Evolutionary conservation across 441 rosid genomes (phyloP).

Genomic region (Eutrema salsugineum): DNA sequence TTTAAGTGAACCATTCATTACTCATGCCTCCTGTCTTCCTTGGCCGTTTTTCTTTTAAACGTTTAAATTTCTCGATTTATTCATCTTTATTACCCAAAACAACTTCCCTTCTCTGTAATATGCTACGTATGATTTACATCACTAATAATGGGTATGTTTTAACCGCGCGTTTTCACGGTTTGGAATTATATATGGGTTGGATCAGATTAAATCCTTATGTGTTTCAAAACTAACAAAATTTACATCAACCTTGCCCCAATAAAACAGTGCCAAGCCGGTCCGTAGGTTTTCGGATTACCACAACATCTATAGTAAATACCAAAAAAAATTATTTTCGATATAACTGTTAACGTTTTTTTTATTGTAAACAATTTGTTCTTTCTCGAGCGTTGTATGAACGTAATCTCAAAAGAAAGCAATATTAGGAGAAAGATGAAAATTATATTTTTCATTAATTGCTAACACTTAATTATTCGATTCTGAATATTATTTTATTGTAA

Average conservation of each 20-base stretch:
- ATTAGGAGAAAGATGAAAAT: too few relatives aligned
- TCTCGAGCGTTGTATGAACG: too few relatives aligned
- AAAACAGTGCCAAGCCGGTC: background rate
- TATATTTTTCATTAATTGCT: too few relatives aligned
- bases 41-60: background rate
- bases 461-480: background rate
- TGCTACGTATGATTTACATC: slow-evolving; percentile 25
- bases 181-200: background rate
- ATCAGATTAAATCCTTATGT: background rate
- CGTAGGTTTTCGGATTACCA: background rate
- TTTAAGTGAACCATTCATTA: slow-evolving; percentile 32
- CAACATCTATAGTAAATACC: background rate
- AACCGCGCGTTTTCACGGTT: background rate
- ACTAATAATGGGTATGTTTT: background rate
- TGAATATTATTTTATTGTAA: background rate
- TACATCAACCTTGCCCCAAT: background rate
- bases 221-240: background rate
- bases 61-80: background rate
- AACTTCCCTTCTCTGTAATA: background rate
- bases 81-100: background rate
- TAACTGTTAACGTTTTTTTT: background rate
- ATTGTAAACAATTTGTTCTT: too few relatives aligned
- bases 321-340: too few relatives aligned
- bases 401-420: too few relatives aligned
- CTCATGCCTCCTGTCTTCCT: slow-evolving; percentile 22